Conservation (phyloP, 345 rosid species). For the Turnera subulata region DNA sequence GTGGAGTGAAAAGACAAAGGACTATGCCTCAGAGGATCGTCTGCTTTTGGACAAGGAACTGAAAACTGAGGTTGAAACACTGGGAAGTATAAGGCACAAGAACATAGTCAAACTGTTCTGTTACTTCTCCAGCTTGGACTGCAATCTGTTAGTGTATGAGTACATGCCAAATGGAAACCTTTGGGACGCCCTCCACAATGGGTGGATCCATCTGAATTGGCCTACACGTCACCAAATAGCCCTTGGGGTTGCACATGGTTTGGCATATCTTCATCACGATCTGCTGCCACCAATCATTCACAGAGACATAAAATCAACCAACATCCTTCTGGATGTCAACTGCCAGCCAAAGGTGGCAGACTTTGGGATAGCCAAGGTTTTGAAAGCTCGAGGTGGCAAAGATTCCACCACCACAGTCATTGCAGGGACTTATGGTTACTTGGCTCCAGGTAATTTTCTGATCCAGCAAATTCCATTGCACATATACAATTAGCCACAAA, state of each 20-base stretch:
- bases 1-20: constrained; percentile 57
- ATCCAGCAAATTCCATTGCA: too few relatives aligned
- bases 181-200: constrained; percentile 82
- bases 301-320: constrained; percentile 90
- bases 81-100: constrained; percentile 80
- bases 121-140: constrained; percentile 64
- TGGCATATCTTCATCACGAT: constrained; percentile 91
- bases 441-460: constrained; percentile 72
- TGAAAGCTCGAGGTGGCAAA: constrained; percentile 74
- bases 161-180: constrained; percentile 92
- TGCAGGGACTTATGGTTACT: constrained; percentile 92
- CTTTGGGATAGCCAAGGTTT: constrained; percentile 90
- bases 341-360: constrained; percentile 89
- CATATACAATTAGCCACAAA: too few relatives aligned
- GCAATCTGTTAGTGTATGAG: constrained; percentile 76
- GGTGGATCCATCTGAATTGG: constrained; percentile 59
- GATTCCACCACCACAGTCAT: constrained; percentile 78
- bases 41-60: constrained; percentile 46
- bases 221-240: constrained; percentile 83
- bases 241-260: constrained; percentile 84
- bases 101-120: constrained; percentile 84
- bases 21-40: constrained; percentile 46
- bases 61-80: constrained; percentile 87
- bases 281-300: constrained; percentile 70
- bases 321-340: constrained; percentile 66